These are phyloP conservation scores for Lactarius indigo DNA, from an alignment of 768 basidiomycete genomes.

Conservation along the genomic window DNA sequence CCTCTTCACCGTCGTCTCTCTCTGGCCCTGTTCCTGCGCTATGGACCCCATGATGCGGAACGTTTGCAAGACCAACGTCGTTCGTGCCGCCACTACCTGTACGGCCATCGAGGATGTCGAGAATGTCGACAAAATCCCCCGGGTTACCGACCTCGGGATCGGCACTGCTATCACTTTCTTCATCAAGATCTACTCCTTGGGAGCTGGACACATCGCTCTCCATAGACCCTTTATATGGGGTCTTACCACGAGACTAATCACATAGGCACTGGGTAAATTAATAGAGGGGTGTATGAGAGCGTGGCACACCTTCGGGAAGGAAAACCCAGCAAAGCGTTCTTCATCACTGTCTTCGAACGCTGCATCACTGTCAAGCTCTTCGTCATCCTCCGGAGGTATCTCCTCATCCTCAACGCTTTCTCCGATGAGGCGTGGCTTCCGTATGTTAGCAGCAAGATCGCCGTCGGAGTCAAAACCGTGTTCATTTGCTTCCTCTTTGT, in stretches of 20 bases:
- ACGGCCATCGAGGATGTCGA: constrained; percentile 30
- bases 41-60: neutral
- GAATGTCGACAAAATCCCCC: constrained; percentile 29
- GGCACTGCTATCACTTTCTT: constrained; percentile 36
- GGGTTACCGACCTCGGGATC: constrained; percentile 35
- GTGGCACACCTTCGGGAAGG: constrained; percentile 36
- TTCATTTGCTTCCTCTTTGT: constrained; percentile 47
- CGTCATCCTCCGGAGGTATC: constrained; percentile 62
- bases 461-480: constrained; percentile 33
- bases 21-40: constrained; percentile 19
- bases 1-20: neutral
- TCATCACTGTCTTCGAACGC: constrained; percentile 82
- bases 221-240: neutral
- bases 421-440: constrained; percentile 39
- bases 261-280: neutral
- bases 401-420: constrained; percentile 33
- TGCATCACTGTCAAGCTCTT: constrained; percentile 81
- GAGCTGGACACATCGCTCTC: neutral
- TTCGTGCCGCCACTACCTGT: constrained; percentile 27
- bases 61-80: constrained; percentile 12
- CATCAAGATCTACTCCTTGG: constrained; percentile 33
- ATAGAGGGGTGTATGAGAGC: neutral
- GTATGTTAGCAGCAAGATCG: constrained; percentile 34
- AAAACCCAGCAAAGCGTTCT: constrained; percentile 69
- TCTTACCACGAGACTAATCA: constrained; percentile 8